A percentile compares a stretch with the other conserved stretches of the same genome.
Conservation (phyloP, 2,329 filamentous ascomycete species). For the Akanthomyces muscarius region DNA sequence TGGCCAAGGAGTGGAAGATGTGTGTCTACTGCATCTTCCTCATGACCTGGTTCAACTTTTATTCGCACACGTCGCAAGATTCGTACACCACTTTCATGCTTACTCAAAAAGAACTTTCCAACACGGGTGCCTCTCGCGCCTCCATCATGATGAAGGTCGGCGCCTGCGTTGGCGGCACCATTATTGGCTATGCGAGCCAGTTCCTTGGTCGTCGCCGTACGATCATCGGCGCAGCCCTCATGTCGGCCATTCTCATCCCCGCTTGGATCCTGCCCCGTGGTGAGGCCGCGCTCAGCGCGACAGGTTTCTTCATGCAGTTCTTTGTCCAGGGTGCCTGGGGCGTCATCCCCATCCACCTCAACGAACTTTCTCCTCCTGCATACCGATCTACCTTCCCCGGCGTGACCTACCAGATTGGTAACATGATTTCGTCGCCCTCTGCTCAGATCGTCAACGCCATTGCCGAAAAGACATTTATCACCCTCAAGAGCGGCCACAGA, state of each 20-base stretch:
- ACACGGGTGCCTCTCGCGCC: conserved; percentile 62
- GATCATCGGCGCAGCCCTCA: conserved; percentile 57
- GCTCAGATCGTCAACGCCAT: conserved; percentile 76
- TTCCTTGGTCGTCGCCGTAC: conserved; percentile 68
- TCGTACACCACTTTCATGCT: conserved; percentile 80
- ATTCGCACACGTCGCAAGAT: conserved; percentile 77
- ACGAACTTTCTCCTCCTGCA: conserved; percentile 66
- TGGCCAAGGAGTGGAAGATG: conserved; percentile 69
- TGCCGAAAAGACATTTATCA: conserved; percentile 59
- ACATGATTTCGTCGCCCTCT: conserved; percentile 68
- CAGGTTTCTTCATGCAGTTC: conserved; percentile 67
- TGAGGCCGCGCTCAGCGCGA: conserved; percentile 56
- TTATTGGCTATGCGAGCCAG: conserved; percentile 71
- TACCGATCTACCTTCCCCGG: conserved; percentile 70
- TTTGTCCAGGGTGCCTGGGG: conserved; percentile 64
- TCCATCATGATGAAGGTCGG: conserved; percentile 80
- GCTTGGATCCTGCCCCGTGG: conserved; percentile 65
- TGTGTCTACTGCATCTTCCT: conserved; percentile 72
- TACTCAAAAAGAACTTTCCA: conserved; percentile 63
- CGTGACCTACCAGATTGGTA: conserved; percentile 69
- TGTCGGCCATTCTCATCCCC: conserved; percentile 60
- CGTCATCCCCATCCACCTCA: conserved; percentile 68
- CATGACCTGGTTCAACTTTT: conserved; percentile 74
- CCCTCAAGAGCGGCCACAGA: conserved; percentile 46
- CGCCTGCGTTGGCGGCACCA: conserved; percentile 68